Percentiles rank a stretch among this genome's conserved stretches.
These are phyloP conservation scores for Betula pendula DNA, from an alignment of 306 rosid genomes.

Conservation along the genomic window DNA sequence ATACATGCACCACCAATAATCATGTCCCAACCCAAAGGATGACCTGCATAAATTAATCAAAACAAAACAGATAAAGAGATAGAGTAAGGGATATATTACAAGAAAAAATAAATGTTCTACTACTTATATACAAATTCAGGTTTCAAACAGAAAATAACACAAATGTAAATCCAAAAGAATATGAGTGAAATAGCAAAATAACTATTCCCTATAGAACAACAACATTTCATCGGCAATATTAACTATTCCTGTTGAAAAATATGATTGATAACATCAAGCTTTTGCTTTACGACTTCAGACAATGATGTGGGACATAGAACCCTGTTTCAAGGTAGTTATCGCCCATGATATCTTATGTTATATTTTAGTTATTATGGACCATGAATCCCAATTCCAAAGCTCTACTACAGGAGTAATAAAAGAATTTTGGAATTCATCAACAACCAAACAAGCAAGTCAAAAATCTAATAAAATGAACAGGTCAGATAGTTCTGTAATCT, in stretches of 20 bases:
- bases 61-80: neutral
- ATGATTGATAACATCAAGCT: neutral
- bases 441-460: neutral
- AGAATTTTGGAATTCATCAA: neutral
- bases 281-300: neutral
- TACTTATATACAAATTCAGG: neutral
- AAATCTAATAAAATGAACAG: neutral
- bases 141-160: conserved; percentile 4
- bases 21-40: conserved; percentile 97
- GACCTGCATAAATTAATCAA: conserved; percentile 52
- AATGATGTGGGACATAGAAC: neutral
- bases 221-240: neutral
- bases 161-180: neutral
- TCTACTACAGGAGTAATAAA: neutral
- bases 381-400: neutral
- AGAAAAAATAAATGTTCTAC: neutral
- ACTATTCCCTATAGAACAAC: neutral
- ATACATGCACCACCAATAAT: conserved; percentile 94
- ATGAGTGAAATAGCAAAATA: neutral
- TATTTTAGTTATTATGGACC: neutral
- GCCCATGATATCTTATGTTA: neutral
- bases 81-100: conserved; percentile 18
- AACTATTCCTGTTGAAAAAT: neutral
- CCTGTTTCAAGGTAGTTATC: neutral
- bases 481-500: neutral